Evolutionary conservation across 208 protist species (phyloP).

Genomic region (Crithidia sp.): DNA sequence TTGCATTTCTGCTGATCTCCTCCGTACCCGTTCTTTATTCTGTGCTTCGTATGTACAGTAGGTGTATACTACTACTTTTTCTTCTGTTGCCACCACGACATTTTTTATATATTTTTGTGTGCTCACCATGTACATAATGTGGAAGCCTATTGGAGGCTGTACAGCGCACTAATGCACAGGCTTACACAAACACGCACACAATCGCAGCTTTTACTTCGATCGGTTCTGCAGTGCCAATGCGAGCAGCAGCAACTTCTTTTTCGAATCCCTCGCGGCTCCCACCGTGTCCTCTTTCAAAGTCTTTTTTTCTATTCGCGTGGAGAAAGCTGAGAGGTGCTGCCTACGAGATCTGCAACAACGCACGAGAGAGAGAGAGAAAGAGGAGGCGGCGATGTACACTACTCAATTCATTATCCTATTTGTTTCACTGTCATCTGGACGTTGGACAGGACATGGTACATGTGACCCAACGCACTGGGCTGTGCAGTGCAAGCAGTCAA

Average conservation of each 20-base stretch:
- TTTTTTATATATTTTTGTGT: not conserved
- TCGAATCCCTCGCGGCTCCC: no score
- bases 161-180: no score
- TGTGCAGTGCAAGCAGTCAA: no score
- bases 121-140: not conserved
- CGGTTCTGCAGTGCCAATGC: no score
- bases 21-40: no score
- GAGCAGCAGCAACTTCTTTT: no score
- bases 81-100: not conserved
- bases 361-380: not conserved
- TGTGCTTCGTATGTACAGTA: no score
- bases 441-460: no score
- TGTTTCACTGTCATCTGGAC: not conserved
- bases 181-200: no score
- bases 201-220: no score
- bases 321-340: not conserved
- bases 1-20: no score
- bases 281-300: not conserved
- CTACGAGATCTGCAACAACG: not conserved
- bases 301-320: not conserved
- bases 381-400: not conserved
- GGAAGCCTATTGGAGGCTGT: not conserved
- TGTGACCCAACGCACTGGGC: no score
- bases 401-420: not conserved
- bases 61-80: not conserved